Percentiles rank a stretch among this genome's conserved stretches.
Evolutionary conservation across 306 rosid species (phyloP).

Genomic region (Delonix regia): DNA sequence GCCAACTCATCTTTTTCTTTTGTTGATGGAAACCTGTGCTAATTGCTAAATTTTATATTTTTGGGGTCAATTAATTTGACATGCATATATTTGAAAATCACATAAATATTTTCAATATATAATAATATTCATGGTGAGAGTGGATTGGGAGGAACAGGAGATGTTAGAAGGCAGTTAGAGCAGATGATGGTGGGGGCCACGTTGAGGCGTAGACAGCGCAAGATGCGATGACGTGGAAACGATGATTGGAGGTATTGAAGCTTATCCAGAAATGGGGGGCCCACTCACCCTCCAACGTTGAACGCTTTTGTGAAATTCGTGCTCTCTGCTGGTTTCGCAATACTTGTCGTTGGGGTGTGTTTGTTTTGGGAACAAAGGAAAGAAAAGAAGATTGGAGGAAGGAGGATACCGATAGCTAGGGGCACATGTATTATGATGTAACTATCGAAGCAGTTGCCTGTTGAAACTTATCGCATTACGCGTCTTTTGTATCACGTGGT

Average conservation of each 20-base stretch:
- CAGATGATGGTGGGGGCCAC: background rate
- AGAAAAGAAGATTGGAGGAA: too few species aligned
- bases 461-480: background rate
- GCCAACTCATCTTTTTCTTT: background rate
- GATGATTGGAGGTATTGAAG: slow-evolving; percentile 24
- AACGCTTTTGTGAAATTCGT: background rate
- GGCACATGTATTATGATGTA: background rate
- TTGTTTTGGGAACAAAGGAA: background rate
- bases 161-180: background rate
- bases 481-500: background rate
- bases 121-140: background rate
- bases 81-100: too few species aligned
- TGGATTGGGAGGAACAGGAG: background rate
- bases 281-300: slow-evolving; percentile 5
- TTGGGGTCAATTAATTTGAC: too few species aligned
- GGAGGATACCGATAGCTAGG: too few species aligned
- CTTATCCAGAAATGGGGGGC: slow-evolving; percentile 63
- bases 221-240: slow-evolving; percentile 43
- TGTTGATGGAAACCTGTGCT: too few species aligned
- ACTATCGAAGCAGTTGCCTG: too few species aligned
- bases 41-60: too few species aligned
- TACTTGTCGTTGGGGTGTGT: too few species aligned
- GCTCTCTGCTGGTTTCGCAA: too few species aligned
- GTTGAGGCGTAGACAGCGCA: background rate
- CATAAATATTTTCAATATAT: too few species aligned